Conservation (phyloP, 163 green algal genomes). For the Scenedesmus sp. region DNA sequence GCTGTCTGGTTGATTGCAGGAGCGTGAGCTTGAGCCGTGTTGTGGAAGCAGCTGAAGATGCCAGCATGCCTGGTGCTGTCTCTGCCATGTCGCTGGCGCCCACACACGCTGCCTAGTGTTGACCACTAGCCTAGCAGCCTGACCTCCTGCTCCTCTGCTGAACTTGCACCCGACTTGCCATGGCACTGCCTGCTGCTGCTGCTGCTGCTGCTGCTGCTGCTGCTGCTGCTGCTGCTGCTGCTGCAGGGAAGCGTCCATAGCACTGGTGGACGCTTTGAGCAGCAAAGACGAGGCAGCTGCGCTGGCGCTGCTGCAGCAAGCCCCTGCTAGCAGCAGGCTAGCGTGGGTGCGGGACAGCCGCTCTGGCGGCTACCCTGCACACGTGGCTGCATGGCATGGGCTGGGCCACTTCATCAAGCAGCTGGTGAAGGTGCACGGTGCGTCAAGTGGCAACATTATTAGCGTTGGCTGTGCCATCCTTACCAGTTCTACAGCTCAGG, state of each 20-base stretch:
- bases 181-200: not conserved
- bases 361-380: slow-evolving; percentile 35
- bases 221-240: not conserved
- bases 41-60: too few relatives aligned
- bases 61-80: too few relatives aligned
- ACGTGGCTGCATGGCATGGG: slow-evolving; percentile 37
- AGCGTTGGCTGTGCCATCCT: too few relatives aligned
- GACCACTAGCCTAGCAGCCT: too few relatives aligned
- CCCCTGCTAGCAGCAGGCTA: not conserved
- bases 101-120: too few relatives aligned
- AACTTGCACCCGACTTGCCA: not conserved
- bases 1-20: too few relatives aligned
- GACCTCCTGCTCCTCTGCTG: too few relatives aligned
- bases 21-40: too few relatives aligned
- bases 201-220: not conserved
- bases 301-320: not conserved
- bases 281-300: slow-evolving; percentile 13
- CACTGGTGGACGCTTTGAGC: not conserved
- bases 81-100: too few relatives aligned
- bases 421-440: slow-evolving; percentile 17
- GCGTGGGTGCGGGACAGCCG: slow-evolving; percentile 37
- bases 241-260: slow-evolving; percentile 4
- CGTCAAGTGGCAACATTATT: not conserved
- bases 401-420: not conserved
- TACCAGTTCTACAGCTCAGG: too few relatives aligned